These are phyloP conservation scores for Colletotrichum plurivorum DNA, from an alignment of 2,329 filamentous ascomycete species.

Conservation along the genomic window DNA sequence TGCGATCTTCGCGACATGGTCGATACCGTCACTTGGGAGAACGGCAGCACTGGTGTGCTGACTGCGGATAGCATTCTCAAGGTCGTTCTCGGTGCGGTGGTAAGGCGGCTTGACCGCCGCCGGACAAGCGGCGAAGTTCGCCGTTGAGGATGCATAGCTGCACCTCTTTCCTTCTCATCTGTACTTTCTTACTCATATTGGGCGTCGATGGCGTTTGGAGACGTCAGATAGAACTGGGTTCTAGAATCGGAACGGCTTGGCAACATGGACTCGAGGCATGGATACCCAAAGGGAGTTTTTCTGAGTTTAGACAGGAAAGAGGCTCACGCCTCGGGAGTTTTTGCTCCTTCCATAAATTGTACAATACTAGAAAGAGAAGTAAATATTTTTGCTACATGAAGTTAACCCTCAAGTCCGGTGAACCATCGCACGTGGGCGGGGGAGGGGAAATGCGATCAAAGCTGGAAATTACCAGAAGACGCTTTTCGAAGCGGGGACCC, in stretches of 20 bases:
- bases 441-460: not conserved
- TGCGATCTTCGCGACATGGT: constrained; percentile 85
- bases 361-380: constrained; percentile 1
- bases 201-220: constrained; percentile 23
- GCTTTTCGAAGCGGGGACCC: constrained; percentile 23
- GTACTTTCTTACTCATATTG: constrained; percentile 5
- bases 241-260: not conserved
- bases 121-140: constrained; percentile 38
- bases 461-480: constrained; percentile 28
- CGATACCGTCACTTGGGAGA: constrained; percentile 84
- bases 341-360: not conserved
- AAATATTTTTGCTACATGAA: not conserved
- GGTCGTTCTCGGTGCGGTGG: constrained; percentile 83
- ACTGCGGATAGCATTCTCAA: constrained; percentile 84
- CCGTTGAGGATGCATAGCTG: constrained; percentile 10
- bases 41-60: constrained; percentile 60
- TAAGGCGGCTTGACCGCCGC: constrained; percentile 58
- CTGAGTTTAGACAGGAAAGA: not conserved
- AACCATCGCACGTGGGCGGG: not conserved
- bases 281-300: constrained; percentile 27
- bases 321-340: constrained; percentile 7
- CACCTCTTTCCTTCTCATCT: not conserved
- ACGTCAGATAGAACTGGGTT: constrained; percentile 4
- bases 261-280: not conserved
- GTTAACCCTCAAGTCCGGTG: not conserved